Percentiles rank a stretch among this genome's conserved stretches.
Conservation (phyloP, 2,329 filamentous ascomycete species). For the Pyrenophora graminea region DNA sequence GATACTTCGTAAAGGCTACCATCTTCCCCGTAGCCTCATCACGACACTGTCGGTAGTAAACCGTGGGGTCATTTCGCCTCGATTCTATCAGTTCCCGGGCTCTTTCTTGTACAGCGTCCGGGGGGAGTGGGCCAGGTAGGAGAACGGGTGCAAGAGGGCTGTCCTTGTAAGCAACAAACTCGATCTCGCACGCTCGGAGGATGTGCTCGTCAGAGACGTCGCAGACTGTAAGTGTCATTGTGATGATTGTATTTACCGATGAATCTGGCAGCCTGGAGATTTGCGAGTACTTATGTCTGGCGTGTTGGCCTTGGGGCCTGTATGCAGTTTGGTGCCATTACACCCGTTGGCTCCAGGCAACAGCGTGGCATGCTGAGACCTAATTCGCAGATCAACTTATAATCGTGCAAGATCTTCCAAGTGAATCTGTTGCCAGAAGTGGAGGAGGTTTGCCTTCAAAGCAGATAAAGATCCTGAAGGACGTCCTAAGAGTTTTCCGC, state of each 20-base stretch:
- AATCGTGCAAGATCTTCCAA: too few species aligned
- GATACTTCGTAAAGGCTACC: slow-evolving; percentile 38
- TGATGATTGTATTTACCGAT: background rate
- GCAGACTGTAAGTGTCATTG: slow-evolving; percentile 31
- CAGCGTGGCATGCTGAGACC: too few species aligned
- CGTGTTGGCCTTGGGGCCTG: too few species aligned
- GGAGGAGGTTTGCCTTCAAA: slow-evolving; percentile 9
- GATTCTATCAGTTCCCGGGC: slow-evolving; percentile 12
- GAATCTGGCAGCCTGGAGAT: too few species aligned
- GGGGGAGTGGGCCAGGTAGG: slow-evolving; percentile 33
- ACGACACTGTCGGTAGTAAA: slow-evolving; percentile 27
- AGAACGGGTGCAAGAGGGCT: slow-evolving; percentile 23
- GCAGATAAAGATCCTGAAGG: slow-evolving; percentile 19
- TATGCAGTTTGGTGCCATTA: too few species aligned
- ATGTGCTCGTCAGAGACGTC: slow-evolving; percentile 31
- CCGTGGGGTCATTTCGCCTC: slow-evolving; percentile 19
- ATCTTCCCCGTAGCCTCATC: slow-evolving; percentile 31
- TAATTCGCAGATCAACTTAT: too few species aligned
- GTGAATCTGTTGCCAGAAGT: slow-evolving; percentile 20
- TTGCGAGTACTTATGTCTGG: too few species aligned
- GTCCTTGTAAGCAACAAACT: slow-evolving; percentile 25
- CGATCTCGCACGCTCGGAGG: slow-evolving; percentile 28
- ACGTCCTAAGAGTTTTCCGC: slow-evolving; percentile 8
- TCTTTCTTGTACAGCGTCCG: slow-evolving; percentile 14
- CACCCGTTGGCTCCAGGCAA: too few species aligned